A percentile compares a stretch with the other conserved stretches of the same genome.
These are phyloP conservation scores for Cryoendolithus antarcticus DNA, from an alignment of 2,329 filamentous ascomycete species.

Conservation along the genomic window DNA sequence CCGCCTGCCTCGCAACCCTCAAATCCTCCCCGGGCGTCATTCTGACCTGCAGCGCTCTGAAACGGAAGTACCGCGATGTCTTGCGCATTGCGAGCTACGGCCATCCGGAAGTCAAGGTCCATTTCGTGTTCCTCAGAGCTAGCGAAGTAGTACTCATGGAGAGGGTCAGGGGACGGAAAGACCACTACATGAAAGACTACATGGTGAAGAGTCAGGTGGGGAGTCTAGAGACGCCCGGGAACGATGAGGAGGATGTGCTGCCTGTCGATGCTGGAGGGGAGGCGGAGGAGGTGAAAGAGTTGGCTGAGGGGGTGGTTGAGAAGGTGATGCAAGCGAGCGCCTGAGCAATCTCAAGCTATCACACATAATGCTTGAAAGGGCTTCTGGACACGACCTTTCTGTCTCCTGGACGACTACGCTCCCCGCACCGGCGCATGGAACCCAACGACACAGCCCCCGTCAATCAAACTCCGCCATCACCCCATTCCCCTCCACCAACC, in stretches of 20 bases:
- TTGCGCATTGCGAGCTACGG: conserved; percentile 38
- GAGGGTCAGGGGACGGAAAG: conserved; percentile 61
- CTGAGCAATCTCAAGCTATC: neutral
- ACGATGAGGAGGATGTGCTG: conserved; percentile 38
- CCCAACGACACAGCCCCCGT: too few species aligned
- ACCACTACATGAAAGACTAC: conserved; percentile 88
- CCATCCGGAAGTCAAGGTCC: conserved; percentile 42
- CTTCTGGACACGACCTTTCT: too few species aligned
- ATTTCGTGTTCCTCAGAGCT: conserved; percentile 86
- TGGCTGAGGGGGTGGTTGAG: conserved; percentile 29
- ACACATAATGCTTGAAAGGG: too few species aligned
- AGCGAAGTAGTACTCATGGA: conserved; percentile 61
- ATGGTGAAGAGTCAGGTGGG: conserved; percentile 93
- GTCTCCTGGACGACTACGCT: too few species aligned
- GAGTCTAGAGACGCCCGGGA: conserved; percentile 68
- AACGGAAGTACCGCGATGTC: conserved; percentile 86
- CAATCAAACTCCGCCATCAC: too few species aligned
- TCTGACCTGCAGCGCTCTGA: conserved; percentile 88
- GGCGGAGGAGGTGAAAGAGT: conserved; percentile 27
- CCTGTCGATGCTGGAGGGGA: conserved; percentile 34
- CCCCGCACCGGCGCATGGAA: too few species aligned
- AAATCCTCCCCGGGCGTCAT: conserved; percentile 50
- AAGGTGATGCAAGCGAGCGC: conserved; percentile 16
- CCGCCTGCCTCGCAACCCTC: conserved; percentile 28
- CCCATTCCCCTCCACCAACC: too few species aligned